phyloP scores from a whole-genome alignment of 2,329 filamentous ascomycete species.

The Leptographium radiaticola region DNA sequence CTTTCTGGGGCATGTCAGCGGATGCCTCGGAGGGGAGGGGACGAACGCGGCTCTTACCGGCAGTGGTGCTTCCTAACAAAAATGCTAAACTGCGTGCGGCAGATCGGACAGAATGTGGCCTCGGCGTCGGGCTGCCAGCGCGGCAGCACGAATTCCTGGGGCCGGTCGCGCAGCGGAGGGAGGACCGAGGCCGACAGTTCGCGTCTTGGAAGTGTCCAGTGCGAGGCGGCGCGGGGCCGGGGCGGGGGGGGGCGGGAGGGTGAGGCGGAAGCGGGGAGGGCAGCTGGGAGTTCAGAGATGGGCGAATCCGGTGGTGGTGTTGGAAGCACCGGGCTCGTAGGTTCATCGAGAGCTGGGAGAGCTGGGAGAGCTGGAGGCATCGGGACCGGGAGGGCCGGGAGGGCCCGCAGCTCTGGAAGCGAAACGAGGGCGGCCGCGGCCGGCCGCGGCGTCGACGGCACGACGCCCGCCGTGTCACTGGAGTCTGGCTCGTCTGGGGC shows the following conservation, averaged over 20 bases:
- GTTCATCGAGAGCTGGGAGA: no score
- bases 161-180: conserved; percentile 8
- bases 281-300: no score
- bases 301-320: no score
- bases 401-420: no score
- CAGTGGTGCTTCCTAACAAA: conserved; percentile 90
- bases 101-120: conserved; percentile 75
- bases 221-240: neutral
- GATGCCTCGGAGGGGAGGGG: neutral
- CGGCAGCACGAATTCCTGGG: conserved; percentile 44
- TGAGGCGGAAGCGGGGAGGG: neutral
- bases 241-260: neutral
- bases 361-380: no score
- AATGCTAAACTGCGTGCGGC: conserved; percentile 64
- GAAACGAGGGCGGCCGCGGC: no score
- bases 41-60: conserved; percentile 37
- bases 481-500: no score
- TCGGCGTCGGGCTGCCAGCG: conserved; percentile 83
- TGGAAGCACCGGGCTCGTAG: no score
- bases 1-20: conserved; percentile 40
- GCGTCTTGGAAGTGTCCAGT: neutral
- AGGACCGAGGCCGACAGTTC: neutral
- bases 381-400: no score
- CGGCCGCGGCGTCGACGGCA: no score
- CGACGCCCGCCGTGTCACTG: no score